Conservation (phyloP, 2,329 filamentous ascomycete genomes). For the Fusarium circinatum region DNA sequence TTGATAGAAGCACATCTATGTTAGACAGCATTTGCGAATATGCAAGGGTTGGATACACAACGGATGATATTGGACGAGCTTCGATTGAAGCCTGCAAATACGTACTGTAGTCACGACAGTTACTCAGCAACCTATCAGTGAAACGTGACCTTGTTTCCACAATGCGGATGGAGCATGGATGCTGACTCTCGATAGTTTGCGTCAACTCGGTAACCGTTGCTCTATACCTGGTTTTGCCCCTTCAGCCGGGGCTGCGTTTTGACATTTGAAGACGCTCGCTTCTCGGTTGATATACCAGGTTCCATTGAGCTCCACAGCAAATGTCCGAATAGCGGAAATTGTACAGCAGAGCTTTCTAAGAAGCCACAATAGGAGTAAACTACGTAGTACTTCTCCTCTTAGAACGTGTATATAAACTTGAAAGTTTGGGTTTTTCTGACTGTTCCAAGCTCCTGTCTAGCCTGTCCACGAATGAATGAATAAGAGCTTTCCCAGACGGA, state of each 20-base stretch:
- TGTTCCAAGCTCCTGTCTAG: background rate
- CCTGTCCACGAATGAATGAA: background rate
- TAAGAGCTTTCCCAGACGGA: background rate
- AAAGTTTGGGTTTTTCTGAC: background rate
- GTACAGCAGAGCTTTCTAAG: background rate
- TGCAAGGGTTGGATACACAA: constrained; percentile 6
- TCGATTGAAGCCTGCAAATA: background rate
- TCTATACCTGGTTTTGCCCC: background rate
- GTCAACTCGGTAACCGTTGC: background rate
- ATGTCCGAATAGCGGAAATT: constrained; percentile 9
- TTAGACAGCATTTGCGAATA: constrained; percentile 12
- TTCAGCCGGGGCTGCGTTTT: constrained; percentile 1
- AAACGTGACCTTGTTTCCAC: constrained; percentile 20
- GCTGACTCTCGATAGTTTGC: constrained; percentile 7
- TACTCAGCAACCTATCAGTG: constrained; percentile 27
- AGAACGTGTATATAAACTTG: background rate
- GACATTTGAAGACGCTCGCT: background rate
- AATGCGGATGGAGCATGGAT: constrained; percentile 17
- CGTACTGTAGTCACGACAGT: constrained; percentile 18
- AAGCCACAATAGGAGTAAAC: background rate
- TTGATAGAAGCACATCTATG: constrained; percentile 10
- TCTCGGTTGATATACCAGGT: background rate
- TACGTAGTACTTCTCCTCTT: background rate
- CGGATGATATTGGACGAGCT: background rate
- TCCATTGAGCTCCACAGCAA: constrained; percentile 7